Percentiles rank a stretch among this genome's conserved stretches.
Evolutionary conservation across 2,329 filamentous ascomycete species (phyloP).

Genomic region (Cryphonectria radicalis): DNA sequence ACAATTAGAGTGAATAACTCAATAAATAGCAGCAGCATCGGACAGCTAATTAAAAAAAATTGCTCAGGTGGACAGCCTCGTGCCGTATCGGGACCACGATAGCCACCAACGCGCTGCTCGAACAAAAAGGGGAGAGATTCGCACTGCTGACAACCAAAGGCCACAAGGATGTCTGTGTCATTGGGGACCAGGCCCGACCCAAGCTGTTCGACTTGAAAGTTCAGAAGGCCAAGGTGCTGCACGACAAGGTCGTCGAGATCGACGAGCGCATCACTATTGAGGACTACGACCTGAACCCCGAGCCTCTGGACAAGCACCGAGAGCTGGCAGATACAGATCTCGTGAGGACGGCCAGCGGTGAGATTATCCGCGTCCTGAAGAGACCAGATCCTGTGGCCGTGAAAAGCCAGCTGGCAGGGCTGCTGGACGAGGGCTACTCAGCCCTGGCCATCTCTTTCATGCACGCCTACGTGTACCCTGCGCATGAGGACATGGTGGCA

Average conservation of each 20-base stretch:
- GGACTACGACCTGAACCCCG: slow-evolving; percentile 69
- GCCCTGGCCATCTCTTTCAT: slow-evolving; percentile 59
- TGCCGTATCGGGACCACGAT: slow-evolving; percentile 79
- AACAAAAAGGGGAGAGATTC: slow-evolving; percentile 72
- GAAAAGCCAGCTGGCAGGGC: slow-evolving; percentile 57
- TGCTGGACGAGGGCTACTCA: slow-evolving; percentile 60
- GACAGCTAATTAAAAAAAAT: slow-evolving; percentile 12
- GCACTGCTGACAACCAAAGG: slow-evolving; percentile 72
- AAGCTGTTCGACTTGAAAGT: slow-evolving; percentile 75
- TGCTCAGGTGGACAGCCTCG: slow-evolving; percentile 55
- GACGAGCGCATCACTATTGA: slow-evolving; percentile 74
- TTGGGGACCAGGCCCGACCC: slow-evolving; percentile 73
- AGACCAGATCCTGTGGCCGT: slow-evolving; percentile 55
- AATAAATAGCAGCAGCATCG: background rate
- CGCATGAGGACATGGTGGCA: slow-evolving; percentile 66
- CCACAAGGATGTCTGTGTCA: slow-evolving; percentile 73
- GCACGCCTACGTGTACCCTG: slow-evolving; percentile 71
- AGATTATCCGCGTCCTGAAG: slow-evolving; percentile 66
- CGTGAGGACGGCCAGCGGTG: slow-evolving; percentile 66
- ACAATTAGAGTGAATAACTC: background rate
- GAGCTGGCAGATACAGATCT: slow-evolving; percentile 46
- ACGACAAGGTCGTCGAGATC: slow-evolving; percentile 70
- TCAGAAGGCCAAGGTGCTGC: slow-evolving; percentile 68
- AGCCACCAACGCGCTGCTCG: slow-evolving; percentile 75
- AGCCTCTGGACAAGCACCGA: slow-evolving; percentile 52